A percentile compares a stretch with the other conserved stretches of the same genome.
Conservation (phyloP, 2,329 filamentous ascomycete species). For the Diaporthe australafricana region DNA sequence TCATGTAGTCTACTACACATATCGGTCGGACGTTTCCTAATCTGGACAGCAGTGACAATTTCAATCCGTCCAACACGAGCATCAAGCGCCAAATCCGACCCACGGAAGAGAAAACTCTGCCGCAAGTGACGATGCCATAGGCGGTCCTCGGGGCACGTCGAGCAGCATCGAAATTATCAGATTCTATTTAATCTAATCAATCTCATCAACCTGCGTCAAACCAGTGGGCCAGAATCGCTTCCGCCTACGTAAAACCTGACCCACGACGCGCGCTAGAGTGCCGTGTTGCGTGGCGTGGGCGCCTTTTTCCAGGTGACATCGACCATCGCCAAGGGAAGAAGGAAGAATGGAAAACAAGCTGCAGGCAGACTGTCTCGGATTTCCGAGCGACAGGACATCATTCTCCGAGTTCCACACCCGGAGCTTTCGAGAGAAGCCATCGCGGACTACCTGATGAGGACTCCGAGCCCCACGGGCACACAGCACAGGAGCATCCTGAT, state of each 20-base stretch:
- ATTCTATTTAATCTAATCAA: constrained; percentile 21
- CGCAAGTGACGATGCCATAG: not conserved
- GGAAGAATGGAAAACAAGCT: not conserved
- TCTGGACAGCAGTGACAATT: not conserved
- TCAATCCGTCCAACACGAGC: not conserved
- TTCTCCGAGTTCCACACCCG: not conserved
- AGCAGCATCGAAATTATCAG: not conserved
- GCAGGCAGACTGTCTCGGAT: not conserved
- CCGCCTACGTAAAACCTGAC: constrained; percentile 12
- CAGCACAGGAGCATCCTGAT: not conserved
- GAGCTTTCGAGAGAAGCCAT: not conserved
- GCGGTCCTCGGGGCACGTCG: not conserved
- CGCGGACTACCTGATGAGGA: not conserved
- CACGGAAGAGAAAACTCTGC: constrained; percentile 10
- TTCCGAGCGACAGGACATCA: too few relatives aligned
- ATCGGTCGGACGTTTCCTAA: not conserved
- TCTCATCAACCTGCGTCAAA: constrained; percentile 22
- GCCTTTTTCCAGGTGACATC: not conserved
- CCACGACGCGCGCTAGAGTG: constrained; percentile 20
- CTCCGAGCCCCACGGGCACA: not conserved
- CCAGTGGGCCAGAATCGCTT: not conserved
- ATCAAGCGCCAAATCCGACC: constrained; percentile 15
- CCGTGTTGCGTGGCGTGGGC: not conserved
- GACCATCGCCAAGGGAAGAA: not conserved
- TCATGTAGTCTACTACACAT: not conserved